Evolutionary conservation across 495 filamentous ascomycete species (phyloP).

Genomic region (Hamigera avellanea): DNA sequence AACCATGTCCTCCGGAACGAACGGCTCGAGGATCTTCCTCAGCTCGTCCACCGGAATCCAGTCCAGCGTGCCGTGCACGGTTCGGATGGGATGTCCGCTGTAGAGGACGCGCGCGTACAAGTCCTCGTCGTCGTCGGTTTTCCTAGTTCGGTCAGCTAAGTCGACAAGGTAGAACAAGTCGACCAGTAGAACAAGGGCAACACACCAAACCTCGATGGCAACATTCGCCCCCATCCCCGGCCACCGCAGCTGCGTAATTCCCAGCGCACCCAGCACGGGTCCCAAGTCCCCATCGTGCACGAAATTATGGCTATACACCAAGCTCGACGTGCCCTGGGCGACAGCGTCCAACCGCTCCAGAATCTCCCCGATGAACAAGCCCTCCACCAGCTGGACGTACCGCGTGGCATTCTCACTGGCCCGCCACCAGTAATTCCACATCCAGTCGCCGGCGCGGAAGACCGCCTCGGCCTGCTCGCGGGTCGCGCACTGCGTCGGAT

Average conservation of each 20-base stretch:
- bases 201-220: conserved; percentile 22
- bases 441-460: conserved; percentile 35
- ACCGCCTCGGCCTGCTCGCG: conserved; percentile 22
- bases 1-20: conserved; percentile 22
- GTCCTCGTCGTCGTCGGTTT: conserved; percentile 7
- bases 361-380: conserved; percentile 32
- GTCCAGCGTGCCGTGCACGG: conserved; percentile 21
- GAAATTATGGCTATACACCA: conserved; percentile 24
- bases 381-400: conserved; percentile 30
- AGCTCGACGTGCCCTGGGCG: conserved; percentile 6
- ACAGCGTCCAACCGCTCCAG: conserved; percentile 23
- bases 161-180: too few species aligned
- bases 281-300: conserved; percentile 24
- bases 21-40: conserved; percentile 12
- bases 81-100: conserved; percentile 23
- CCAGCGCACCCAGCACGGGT: conserved; percentile 20
- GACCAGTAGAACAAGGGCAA: too few species aligned
- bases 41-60: conserved; percentile 21
- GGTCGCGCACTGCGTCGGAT: conserved; percentile 21
- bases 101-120: conserved; percentile 29
- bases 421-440: conserved; percentile 37
- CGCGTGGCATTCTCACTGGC: conserved; percentile 20
- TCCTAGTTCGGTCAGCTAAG: conserved; percentile 10
- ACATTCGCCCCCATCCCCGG: conserved; percentile 26
- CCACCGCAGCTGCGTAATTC: conserved; percentile 19